A percentile compares a stretch with the other conserved stretches of the same genome.
Conservation (phyloP, 2,329 filamentous ascomycete genomes). For the Fusarium sp. region DNA sequence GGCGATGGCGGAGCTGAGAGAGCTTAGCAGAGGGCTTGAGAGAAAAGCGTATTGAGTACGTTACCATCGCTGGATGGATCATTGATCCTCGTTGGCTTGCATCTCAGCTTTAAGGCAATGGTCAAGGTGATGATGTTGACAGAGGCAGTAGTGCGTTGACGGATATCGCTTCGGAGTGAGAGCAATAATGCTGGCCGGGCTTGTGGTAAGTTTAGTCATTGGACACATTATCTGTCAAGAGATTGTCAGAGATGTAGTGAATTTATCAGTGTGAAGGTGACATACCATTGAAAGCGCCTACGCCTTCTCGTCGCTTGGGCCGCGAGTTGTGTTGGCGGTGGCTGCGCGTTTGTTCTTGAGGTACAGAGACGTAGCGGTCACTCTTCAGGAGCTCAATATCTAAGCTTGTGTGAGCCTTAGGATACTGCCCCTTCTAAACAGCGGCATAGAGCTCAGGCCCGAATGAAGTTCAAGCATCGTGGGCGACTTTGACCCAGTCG, state of each 20-base stretch:
- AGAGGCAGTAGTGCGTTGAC: accelerated
- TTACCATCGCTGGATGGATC: accelerated
- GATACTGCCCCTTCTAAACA: accelerated
- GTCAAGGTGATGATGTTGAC: too few relatives aligned
- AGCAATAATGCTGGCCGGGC: accelerated
- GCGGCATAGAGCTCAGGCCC: accelerated
- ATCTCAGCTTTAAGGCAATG: accelerated
- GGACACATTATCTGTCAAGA: background rate
- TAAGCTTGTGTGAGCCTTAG: accelerated
- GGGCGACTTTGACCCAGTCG: background rate
- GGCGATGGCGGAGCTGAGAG: accelerated
- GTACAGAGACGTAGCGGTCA: accelerated
- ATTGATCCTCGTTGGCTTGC: accelerated
- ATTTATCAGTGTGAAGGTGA: accelerated
- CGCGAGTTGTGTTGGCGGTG: accelerated
- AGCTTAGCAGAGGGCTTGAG: background rate
- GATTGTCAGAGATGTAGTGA: accelerated
- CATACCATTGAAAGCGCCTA: accelerated
- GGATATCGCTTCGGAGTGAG: accelerated
- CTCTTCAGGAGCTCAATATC: too few relatives aligned
- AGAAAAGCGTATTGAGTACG: background rate
- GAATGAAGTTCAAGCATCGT: accelerated
- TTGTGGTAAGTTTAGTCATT: accelerated
- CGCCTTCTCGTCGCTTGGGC: too few relatives aligned
- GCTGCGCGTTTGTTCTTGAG: accelerated